phyloP scores from a whole-genome alignment of 2,329 filamentous ascomycete genomes.

The Calonectria hongkongensis region DNA sequence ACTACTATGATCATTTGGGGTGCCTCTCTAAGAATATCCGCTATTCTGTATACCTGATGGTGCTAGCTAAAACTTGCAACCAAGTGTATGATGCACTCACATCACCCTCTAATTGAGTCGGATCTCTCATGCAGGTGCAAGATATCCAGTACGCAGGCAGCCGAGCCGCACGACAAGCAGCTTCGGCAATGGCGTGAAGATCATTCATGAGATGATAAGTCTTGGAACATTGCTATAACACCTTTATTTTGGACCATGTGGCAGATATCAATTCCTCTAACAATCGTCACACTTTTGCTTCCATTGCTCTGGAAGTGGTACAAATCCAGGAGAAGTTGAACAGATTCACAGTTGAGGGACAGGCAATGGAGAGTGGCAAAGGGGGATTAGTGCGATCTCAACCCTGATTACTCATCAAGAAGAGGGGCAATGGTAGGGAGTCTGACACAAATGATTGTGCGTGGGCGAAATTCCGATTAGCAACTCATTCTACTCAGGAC shows the following conservation, averaged over 20 bases:
- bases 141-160: constrained; percentile 54
- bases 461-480: no score
- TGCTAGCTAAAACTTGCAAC: constrained; percentile 24
- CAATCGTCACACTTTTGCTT: neutral
- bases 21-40: constrained; percentile 53
- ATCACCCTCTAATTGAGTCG: constrained; percentile 51
- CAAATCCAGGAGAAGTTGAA: neutral
- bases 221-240: neutral
- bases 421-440: no score
- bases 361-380: no score
- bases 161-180: constrained; percentile 52
- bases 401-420: no score
- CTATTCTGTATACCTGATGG: constrained; percentile 51
- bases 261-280: neutral
- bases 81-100: constrained; percentile 34
- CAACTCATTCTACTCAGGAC: no score
- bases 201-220: constrained; percentile 44
- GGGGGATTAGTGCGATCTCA: no score
- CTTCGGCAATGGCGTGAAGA: constrained; percentile 54
- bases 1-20: constrained; percentile 53
- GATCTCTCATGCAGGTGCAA: constrained; percentile 54
- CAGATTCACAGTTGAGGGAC: no score
- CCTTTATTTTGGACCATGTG: neutral
- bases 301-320: neutral
- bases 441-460: no score